Evolutionary conservation across 345 rosid species (phyloP), one percentile per base, ranked within the genome.

Genomic region (Aquilaria sinensis): DNA sequence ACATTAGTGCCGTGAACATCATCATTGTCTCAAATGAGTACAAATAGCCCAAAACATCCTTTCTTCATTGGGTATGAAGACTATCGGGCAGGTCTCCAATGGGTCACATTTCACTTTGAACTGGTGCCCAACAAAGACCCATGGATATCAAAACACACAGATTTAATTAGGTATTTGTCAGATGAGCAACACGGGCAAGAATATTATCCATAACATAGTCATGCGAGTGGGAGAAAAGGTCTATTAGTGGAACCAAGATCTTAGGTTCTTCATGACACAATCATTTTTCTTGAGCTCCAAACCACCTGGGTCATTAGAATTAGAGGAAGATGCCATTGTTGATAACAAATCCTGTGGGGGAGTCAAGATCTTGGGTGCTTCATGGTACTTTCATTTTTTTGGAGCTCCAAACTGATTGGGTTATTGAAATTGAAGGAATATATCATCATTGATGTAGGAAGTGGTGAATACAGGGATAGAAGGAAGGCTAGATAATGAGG

Each of bases 161-260:
- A 81, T 34, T 70, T 79, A 37, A 33, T 2, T 41, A 64, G 2
- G 32, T 79, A 9, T 73, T 57, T 6, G 4, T 79, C 0, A 80
- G 66, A 1, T 80, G 80, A 1, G 83, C 60, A 79, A 78, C 37
- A 74, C 80, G 9, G 83, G 83, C 33, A 78, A 65, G n/a, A 79
- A 76, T 45, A 48, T 79, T 3, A 72, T 57, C 3, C 70, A 73
- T 66, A 62, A 70, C 29, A 34, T 61, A 4, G 68, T 51, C 31
- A 68, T 81, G 74, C 51, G 71, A 58, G 77, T 77, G 0, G 76
- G 75, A 11, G 15, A 1, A 73, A 77, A 48, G 51, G n/a, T 1
- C 29, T 72, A 62, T 55, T 45, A 16, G 23, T 16, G 23, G 23
- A 16, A 16, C 0, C 23, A 16, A 16, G 23, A 16, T 16, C 23